These are phyloP conservation scores for Globisporangium uncinulatum DNA, from an alignment of 352 stramenopile species.

Conservation along the genomic window DNA sequence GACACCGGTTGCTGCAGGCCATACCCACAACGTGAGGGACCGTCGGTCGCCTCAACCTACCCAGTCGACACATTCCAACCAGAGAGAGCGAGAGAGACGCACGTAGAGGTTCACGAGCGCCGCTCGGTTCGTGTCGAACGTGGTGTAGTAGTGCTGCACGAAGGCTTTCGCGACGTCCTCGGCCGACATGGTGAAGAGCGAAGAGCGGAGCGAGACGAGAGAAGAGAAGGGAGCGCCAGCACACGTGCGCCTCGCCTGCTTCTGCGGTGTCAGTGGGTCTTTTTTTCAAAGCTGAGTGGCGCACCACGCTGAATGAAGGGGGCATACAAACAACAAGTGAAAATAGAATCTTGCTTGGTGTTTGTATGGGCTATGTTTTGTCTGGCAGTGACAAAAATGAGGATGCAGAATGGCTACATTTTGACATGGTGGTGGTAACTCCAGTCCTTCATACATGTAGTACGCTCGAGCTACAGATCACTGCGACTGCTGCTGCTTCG, in stretches of 20 bases:
- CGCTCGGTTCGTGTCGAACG: conserved; percentile 79
- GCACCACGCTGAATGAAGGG: too few species aligned
- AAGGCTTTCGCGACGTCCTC: conserved; percentile 84
- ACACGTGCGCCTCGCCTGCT: not conserved
- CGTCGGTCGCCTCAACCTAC: not conserved
- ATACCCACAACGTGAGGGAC: too few species aligned
- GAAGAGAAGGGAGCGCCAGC: not conserved
- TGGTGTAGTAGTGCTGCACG: conserved; percentile 86
- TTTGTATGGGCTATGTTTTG: too few species aligned
- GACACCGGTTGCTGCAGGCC: conserved; percentile 57
- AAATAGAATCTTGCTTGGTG: too few species aligned
- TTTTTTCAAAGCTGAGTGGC: too few species aligned
- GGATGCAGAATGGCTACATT: too few species aligned
- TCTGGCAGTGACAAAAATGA: too few species aligned
- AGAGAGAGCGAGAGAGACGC: too few species aligned
- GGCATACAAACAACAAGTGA: too few species aligned
- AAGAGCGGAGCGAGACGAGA: not conserved
- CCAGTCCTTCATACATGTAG: too few species aligned
- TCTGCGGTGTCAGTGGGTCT: not conserved
- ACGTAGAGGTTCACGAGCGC: conserved; percentile 75
- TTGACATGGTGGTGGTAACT: too few species aligned
- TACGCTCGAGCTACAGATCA: not conserved
- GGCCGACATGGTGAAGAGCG: conserved; percentile 54
- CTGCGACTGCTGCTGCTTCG: not conserved
- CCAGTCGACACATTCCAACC: too few species aligned